Percentiles rank a stretch among this genome's conserved stretches.
Evolutionary conservation across 179 eudicot genomes (phyloP).

Genomic region (Heliamphora pulchella): DNA sequence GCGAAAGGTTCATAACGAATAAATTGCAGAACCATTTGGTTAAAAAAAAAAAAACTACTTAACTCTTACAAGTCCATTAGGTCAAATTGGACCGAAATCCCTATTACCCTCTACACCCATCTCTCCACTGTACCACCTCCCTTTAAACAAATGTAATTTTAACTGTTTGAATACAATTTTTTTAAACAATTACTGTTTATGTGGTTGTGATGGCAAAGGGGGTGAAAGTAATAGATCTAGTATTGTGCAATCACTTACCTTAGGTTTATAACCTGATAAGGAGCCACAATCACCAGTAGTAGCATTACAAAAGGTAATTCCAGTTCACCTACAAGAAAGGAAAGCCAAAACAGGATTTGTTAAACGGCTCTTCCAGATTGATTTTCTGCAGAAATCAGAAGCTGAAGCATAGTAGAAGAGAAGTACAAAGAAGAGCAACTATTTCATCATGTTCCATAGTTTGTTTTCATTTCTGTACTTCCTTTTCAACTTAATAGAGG

Average conservation of each 20-base stretch:
- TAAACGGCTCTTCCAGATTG: neutral
- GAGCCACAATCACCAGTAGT: conserved; percentile 68
- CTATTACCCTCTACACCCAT: too few relatives aligned
- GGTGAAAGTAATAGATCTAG: neutral
- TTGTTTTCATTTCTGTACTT: neutral
- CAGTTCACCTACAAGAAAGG: conserved; percentile 59
- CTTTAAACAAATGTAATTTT: too few relatives aligned
- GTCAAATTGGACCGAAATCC: too few relatives aligned
- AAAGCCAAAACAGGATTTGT: conserved; percentile 5
- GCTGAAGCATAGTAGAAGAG: neutral
- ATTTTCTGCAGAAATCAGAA: neutral
- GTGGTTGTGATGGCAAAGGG: too few relatives aligned
- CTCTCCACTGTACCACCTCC: too few relatives aligned
- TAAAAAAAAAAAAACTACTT: neutral
- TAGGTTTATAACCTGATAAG: conserved; percentile 58
- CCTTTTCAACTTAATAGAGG: neutral
- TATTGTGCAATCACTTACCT: conserved; percentile 34
- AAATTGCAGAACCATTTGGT: too few relatives aligned
- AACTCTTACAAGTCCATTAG: neutral
- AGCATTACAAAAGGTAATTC: conserved; percentile 71
- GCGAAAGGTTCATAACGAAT: too few relatives aligned
- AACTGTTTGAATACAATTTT: too few relatives aligned
- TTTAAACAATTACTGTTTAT: too few relatives aligned
- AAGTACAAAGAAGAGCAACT: neutral
- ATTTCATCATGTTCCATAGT: neutral